Conservation (phyloP, 768 basidiomycete species). For the Tremella fuciformis region DNA sequence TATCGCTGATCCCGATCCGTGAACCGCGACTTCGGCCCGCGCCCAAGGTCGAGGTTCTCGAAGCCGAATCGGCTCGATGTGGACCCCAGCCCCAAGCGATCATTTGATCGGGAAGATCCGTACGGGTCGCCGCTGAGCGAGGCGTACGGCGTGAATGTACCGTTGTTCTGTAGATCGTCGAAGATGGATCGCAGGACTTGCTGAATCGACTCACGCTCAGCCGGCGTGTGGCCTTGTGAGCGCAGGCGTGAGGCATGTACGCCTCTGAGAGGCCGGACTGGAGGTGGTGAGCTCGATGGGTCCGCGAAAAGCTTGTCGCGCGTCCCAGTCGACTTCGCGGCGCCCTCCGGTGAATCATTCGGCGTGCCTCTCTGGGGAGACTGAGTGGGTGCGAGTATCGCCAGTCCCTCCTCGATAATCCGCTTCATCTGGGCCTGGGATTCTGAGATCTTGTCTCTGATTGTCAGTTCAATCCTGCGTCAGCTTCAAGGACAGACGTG, state of each 20-base stretch:
- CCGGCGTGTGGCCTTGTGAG: constrained; percentile 23
- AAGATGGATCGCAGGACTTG: constrained; percentile 28
- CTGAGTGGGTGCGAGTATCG: neutral
- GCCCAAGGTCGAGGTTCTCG: constrained; percentile 7
- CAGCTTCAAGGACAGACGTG: too few relatives aligned
- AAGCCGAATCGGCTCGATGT: neutral
- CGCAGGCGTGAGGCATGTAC: constrained; percentile 19
- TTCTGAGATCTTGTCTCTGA: too few relatives aligned
- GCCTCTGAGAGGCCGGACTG: constrained; percentile 7
- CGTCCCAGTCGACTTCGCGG: too few relatives aligned
- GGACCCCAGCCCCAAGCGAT: neutral
- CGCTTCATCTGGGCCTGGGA: too few relatives aligned
- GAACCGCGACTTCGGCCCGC: neutral
- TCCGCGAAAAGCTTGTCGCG: neutral
- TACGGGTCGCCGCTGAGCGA: neutral
- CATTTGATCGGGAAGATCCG: neutral
- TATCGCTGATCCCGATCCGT: neutral
- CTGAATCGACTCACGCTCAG: constrained; percentile 27
- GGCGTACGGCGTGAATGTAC: neutral
- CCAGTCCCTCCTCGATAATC: too few relatives aligned
- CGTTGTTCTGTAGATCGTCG: constrained; percentile 18
- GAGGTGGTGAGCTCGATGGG: neutral
- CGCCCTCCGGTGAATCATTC: neutral
- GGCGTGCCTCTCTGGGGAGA: neutral
- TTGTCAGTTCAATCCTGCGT: too few relatives aligned